Evolutionary conservation across 768 basidiomycete species (phyloP).

Genomic region (Paxillus ammoniavirescens): DNA sequence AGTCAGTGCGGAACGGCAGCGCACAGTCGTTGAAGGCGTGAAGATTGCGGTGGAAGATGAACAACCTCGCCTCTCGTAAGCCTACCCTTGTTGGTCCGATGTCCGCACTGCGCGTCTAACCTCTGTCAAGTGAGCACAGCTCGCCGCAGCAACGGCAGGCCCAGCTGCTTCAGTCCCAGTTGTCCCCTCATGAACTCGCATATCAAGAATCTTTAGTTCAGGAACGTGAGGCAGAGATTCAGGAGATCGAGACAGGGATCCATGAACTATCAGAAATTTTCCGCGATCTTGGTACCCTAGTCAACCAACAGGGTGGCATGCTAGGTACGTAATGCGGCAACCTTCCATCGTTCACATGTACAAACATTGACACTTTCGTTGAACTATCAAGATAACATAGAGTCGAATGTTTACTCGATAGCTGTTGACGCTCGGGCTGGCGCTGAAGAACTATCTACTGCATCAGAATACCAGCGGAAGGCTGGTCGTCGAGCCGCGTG

Average conservation of each 20-base stretch:
- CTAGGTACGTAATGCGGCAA: constrained; percentile 59
- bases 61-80: constrained; percentile 32
- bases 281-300: constrained; percentile 91
- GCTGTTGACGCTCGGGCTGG: constrained; percentile 80
- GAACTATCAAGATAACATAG: constrained; percentile 77
- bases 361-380: neutral
- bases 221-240: constrained; percentile 92
- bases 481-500: constrained; percentile 90
- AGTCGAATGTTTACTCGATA: constrained; percentile 87
- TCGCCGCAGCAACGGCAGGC: constrained; percentile 64
- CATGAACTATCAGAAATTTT: constrained; percentile 97
- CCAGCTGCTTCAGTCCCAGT: constrained; percentile 63
- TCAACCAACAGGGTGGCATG: constrained; percentile 93
- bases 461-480: constrained; percentile 91
- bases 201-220: constrained; percentile 84
- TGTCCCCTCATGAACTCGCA: constrained; percentile 90
- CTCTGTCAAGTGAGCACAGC: constrained; percentile 31
- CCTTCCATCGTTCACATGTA: neutral
- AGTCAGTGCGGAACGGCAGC: constrained; percentile 84
- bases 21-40: constrained; percentile 84
- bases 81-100: neutral
- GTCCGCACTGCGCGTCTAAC: neutral
- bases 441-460: constrained; percentile 82
- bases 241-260: constrained; percentile 95
- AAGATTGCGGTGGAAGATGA: constrained; percentile 84